Percentiles rank a stretch among this genome's conserved stretches.
Evolutionary conservation across 2,329 filamentous ascomycete species (phyloP).

Genomic region (Xylariaceae sp.): DNA sequence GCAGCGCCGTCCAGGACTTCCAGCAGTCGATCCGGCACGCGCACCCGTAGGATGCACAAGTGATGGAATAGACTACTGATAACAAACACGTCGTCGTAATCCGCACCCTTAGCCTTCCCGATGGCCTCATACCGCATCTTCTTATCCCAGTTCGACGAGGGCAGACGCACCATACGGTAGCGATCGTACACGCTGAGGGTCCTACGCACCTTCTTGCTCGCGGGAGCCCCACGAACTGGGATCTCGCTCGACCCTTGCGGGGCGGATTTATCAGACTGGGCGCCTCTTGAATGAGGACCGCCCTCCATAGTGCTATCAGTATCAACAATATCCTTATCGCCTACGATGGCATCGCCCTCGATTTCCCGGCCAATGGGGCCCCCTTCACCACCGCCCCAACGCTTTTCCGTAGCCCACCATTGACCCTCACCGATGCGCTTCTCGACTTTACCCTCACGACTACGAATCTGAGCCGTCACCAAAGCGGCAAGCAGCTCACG

Average conservation of each 20-base stretch:
- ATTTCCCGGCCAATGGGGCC: slow-evolving; percentile 61
- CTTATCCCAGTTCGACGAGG: slow-evolving; percentile 55
- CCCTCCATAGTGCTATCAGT: neutral
- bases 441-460: slow-evolving; percentile 54
- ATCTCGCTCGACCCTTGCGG: slow-evolving; percentile 13
- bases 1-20: slow-evolving; percentile 48
- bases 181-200: slow-evolving; percentile 58
- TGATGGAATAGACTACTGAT: slow-evolving; percentile 61
- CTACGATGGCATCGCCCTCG: slow-evolving; percentile 43
- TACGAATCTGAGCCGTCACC: slow-evolving; percentile 60
- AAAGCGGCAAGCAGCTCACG: slow-evolving; percentile 58
- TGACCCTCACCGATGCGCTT: slow-evolving; percentile 52
- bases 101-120: slow-evolving; percentile 44
- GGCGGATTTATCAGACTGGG: neutral
- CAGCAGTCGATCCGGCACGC: slow-evolving; percentile 53
- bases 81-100: slow-evolving; percentile 59
- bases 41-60: slow-evolving; percentile 52
- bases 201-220: slow-evolving; percentile 49
- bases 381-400: slow-evolving; percentile 61
- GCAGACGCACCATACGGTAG: slow-evolving; percentile 59
- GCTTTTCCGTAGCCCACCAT: slow-evolving; percentile 59
- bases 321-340: slow-evolving; percentile 42
- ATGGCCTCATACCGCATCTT: slow-evolving; percentile 57
- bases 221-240: slow-evolving; percentile 31
- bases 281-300: neutral